Evolutionary conservation across 768 basidiomycete genomes (phyloP).

Genomic region (Dioszegia aurantiaca): DNA sequence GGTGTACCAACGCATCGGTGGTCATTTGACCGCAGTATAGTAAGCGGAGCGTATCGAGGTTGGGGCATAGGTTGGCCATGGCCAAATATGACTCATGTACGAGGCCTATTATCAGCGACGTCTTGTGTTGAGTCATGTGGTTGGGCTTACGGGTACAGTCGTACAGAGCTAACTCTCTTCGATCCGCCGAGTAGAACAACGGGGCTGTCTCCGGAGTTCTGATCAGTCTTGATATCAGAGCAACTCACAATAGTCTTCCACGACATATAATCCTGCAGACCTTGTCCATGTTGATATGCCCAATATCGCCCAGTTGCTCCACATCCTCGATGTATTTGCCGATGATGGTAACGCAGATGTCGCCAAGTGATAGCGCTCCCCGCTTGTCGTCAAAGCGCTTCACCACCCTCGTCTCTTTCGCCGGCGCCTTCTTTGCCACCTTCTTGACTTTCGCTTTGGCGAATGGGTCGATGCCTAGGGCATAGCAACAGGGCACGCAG

Average conservation of each 20-base stretch:
- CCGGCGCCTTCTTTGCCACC: constrained; percentile 55
- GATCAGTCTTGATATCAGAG: constrained; percentile 6
- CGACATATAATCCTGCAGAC: constrained; percentile 79
- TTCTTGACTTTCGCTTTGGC: constrained; percentile 57
- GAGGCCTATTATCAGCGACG: constrained; percentile 59
- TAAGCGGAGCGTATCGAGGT: constrained; percentile 71
- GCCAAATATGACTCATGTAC: constrained; percentile 65
- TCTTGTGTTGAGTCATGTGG: too few relatives aligned
- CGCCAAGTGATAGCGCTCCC: constrained; percentile 67
- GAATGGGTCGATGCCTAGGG: constrained; percentile 74
- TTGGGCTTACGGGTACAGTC: constrained; percentile 88
- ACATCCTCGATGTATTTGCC: constrained; percentile 84
- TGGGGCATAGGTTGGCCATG: constrained; percentile 77
- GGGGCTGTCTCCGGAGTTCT: constrained; percentile 76
- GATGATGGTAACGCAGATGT: constrained; percentile 81
- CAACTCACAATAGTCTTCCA: constrained; percentile 72
- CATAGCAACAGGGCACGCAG: constrained; percentile 79
- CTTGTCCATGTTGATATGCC: constrained; percentile 74
- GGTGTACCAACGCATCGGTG: constrained; percentile 47
- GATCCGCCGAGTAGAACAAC: constrained; percentile 76
- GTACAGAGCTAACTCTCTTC: constrained; percentile 69
- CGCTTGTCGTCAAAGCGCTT: constrained; percentile 60
- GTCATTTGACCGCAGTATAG: constrained; percentile 83
- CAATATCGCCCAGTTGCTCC: constrained; percentile 70
- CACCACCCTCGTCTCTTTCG: constrained; percentile 3